These are phyloP conservation scores for Trichosanthes truncata DNA, from an alignment of 306 rosid species.

Conservation along the genomic window DNA sequence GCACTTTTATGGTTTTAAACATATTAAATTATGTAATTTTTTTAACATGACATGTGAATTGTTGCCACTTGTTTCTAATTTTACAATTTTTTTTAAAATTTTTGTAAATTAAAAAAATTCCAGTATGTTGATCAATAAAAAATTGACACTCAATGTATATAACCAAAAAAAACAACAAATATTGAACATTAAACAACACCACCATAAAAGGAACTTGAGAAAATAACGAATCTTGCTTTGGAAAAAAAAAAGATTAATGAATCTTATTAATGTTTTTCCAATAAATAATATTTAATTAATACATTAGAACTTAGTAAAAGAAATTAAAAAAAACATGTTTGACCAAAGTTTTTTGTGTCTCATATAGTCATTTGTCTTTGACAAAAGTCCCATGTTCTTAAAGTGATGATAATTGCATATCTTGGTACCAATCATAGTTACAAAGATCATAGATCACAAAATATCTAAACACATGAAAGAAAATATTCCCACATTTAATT, in stretches of 20 bases:
- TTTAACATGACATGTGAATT: neutral
- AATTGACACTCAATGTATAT: neutral
- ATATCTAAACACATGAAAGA: slow-evolving; percentile 69
- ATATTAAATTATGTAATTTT: neutral
- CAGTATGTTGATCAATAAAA: neutral
- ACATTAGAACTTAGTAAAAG: neutral
- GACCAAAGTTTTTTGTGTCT: slow-evolving; percentile 1
- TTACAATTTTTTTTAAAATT: neutral
- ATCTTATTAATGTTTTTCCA: neutral
- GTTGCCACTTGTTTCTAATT: neutral
- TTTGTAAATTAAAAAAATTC: neutral
- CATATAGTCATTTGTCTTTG: neutral
- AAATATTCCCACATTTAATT: slow-evolving; percentile 46
- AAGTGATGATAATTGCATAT: neutral
- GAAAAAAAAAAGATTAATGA: neutral
- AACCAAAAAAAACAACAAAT: neutral
- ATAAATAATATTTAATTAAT: neutral
- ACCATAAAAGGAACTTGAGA: neutral
- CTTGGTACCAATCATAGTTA: slow-evolving; percentile 14
- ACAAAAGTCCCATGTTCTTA: slow-evolving; percentile 12
- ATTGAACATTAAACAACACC: neutral
- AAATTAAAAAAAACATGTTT: neutral
- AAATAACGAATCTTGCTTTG: no score
- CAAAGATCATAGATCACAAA: slow-evolving; percentile 15
- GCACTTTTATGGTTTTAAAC: no score